Evolutionary conservation across 768 basidiomycete genomes (phyloP), one percentile per base, ranked within the genome.

Genomic region (Mycena olivaceomarginata): DNA sequence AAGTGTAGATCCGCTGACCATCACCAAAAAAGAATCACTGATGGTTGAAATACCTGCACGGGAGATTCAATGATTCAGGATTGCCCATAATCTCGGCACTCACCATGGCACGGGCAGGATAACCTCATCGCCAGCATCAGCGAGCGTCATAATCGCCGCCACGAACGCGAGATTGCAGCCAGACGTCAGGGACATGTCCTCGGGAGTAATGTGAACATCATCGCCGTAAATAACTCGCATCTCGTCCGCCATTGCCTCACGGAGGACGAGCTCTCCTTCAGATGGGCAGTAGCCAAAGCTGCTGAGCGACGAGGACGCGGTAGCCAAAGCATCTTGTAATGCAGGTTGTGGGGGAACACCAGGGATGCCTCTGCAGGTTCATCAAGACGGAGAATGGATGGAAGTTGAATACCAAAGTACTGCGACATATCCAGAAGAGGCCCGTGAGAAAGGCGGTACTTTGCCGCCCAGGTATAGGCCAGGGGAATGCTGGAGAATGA

Each of bases 111-210:
- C 87, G 25, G 95, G 94, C 20, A 96, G 83, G 43, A 96, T 92
- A 41, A 95, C 86, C 79, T 95, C 94, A 71, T 94, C 93, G 1
- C 93, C 94, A 18, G 90, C 85, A 75, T 92, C 91, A n/a, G 93
- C 94, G 2, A 96, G 79, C 18, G 88, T 88, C 91, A 94, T 93
- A 8, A 92, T 86, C 1, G 88, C 84, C 0, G 92, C 90, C 7
- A 92, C 86, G 77, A 95, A 96, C 9, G 94, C 94, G 85, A 95
- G 85, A 80, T 95, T 95, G 81, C 94, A 94, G 5, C 94, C 94
- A 1, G 93, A 88, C 0, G 94, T 94, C 69, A 95, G 84, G 2
- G 91, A 91, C n/a, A 95, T 84, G 81, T 96, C 94, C 1, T 90
- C 87, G 2, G 84, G 75, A 1, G 81, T 85, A 6, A 95, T 81